Evolutionary conservation across 2,329 filamentous ascomycete species (phyloP), one percentile per base, ranked within the genome.

Genomic region (Ophioceras dolichostomum): DNA sequence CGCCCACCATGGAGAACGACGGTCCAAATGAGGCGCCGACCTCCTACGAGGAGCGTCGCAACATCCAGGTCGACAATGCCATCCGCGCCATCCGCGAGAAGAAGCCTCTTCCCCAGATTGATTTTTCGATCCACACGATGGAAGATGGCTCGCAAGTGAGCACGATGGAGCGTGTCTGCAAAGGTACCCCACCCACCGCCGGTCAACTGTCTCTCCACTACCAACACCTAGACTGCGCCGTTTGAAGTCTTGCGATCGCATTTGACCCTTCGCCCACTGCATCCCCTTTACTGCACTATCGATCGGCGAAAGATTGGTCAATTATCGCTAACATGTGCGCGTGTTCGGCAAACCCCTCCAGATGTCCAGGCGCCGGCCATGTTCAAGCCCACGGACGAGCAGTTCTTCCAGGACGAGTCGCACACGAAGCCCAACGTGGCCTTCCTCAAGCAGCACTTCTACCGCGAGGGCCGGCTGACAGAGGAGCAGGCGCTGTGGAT

Each of bases 401-500:
- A 94, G 61, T 95, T 98, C 68, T 89, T 84, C 64, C 84, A 87
- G 47, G 83, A 89, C 45, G 76, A 84, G 43, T 82, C 93, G 51
- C 82, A 77, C 41, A 72, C 74, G 44, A 96, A 95, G 69, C 91
- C 91, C 49, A 82, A 95, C 59, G 79, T 98, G 45, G 72, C 80
- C 53, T 98, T 95, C 57, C 71, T 98, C 46, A 98, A 96, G 71
- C 86, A 95, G 61, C 91, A 98, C 59, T 93, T 98, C 62, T 96
- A 95, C 60, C 82, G 91, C 46, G 91, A 98, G 68, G 91, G 91
- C 43, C 86, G 91, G 49, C 70, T 98, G 57, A 96, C 89, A 33
- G 88, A 98, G 59, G 89, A 96, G 52, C 91, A 98, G 67, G 91
- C 91, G 41, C 68, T 98, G 60, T 96, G 82, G 79, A 98, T 98